A percentile compares a stretch with the other conserved stretches of the same genome.
These are phyloP conservation scores for Paecilomyces fulvus DNA, from an alignment of 2,329 filamentous ascomycete species.

Conservation along the genomic window DNA sequence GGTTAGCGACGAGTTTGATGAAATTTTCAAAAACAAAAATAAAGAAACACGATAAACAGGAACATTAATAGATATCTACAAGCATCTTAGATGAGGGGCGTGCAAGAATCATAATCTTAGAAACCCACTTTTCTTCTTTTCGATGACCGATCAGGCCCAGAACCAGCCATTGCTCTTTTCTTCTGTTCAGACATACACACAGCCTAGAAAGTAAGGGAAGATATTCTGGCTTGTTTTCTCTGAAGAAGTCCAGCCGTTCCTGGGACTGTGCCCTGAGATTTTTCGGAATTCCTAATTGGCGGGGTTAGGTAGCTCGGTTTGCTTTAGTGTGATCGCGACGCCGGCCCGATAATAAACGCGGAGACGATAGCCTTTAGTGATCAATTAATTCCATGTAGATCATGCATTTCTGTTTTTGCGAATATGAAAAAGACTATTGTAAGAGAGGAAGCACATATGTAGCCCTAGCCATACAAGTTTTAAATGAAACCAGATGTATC, in stretches of 20 bases:
- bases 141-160: constrained; percentile 13
- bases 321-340: not conserved
- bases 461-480: not conserved
- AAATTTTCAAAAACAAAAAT: constrained; percentile 1
- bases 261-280: not conserved
- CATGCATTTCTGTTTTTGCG: not conserved
- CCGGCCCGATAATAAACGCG: not conserved
- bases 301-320: not conserved
- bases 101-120: not conserved
- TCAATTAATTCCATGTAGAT: not conserved
- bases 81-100: not conserved
- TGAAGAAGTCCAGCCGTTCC: not conserved
- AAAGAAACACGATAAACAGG: not conserved
- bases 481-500: not conserved
- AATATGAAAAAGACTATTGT: too few species aligned
- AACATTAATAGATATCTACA: not conserved
- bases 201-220: not conserved
- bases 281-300: not conserved
- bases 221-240: not conserved
- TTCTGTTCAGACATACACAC: constrained; percentile 16
- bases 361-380: not conserved
- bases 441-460: too few species aligned
- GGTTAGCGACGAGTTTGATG: constrained; percentile 2
- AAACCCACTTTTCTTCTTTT: constrained; percentile 27
- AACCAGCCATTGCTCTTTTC: constrained; percentile 24